These are phyloP conservation scores for Pholiota adiposa DNA, from an alignment of 1,284 basidiomycete species.

Conservation along the genomic window DNA sequence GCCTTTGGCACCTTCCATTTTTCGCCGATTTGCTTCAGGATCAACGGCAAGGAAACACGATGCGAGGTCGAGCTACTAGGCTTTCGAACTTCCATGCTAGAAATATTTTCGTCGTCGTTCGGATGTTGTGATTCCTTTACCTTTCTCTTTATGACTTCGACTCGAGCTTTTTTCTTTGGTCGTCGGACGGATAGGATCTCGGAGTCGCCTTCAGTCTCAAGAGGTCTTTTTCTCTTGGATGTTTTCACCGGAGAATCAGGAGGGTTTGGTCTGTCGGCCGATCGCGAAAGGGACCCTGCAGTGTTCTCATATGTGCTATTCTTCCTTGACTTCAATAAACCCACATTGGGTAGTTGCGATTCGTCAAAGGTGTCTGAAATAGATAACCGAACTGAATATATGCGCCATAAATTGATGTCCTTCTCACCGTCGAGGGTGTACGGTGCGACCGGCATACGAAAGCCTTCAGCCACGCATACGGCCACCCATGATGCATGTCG, in stretches of 20 bases:
- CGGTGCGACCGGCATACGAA: slow-evolving; percentile 44
- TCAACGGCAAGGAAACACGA: slow-evolving; percentile 1
- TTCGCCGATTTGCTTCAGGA: background rate
- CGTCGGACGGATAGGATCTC: background rate
- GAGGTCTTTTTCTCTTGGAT: slow-evolving; percentile 9
- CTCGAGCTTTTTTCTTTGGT: slow-evolving; percentile 11
- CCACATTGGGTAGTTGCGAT: slow-evolving; percentile 6
- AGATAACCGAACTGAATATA: slow-evolving; percentile 16
- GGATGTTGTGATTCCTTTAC: background rate
- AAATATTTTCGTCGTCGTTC: background rate
- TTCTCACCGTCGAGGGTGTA: slow-evolving; percentile 52
- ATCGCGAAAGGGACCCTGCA: background rate
- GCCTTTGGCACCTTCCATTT: slow-evolving; percentile 9
- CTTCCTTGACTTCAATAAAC: background rate
- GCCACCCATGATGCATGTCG: slow-evolving; percentile 45
- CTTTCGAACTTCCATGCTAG: background rate
- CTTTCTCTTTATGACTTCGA: background rate
- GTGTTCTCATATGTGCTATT: background rate
- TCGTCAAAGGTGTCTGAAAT: slow-evolving; percentile 23
- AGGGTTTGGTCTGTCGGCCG: background rate
- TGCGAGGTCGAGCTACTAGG: background rate
- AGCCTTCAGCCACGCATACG: slow-evolving; percentile 43
- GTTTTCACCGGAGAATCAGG: background rate
- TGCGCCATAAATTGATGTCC: slow-evolving; percentile 4
- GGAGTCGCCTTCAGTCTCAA: background rate